A percentile compares a stretch with the other conserved stretches of the same genome.
phyloP scores from a whole-genome alignment of 176 grass and related monocot species.

The Eremochloa ophiuroides region DNA sequence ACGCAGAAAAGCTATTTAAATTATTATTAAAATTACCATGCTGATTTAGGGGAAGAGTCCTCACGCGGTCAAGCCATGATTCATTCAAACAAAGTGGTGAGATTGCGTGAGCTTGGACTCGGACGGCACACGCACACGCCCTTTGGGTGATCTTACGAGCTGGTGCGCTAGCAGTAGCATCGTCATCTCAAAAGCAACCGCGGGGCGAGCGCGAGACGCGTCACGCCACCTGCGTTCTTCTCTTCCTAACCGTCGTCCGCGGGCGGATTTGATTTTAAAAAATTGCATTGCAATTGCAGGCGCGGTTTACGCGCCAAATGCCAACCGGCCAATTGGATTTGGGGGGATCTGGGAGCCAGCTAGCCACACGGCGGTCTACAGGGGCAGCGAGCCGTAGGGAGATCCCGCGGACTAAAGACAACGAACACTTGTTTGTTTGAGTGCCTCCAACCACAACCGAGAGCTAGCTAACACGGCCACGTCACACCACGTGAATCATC shows the following conservation, averaged over 20 bases:
- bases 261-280: background rate
- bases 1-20: no score
- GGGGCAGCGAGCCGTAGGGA: background rate
- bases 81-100: background rate
- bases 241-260: no score
- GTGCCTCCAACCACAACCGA: background rate
- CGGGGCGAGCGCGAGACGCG: background rate
- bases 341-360: no score
- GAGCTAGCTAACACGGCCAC: background rate
- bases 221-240: slow-evolving; percentile 1
- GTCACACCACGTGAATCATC: slow-evolving; percentile 30
- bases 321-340: no score
- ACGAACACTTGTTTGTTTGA: background rate
- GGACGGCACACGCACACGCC: background rate
- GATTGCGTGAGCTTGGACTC: background rate
- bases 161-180: background rate
- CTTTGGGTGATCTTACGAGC: background rate
- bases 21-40: no score
- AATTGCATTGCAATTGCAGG: no score
- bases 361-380: background rate
- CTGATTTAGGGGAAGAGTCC: background rate
- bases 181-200: background rate
- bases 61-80: background rate
- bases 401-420: background rate
- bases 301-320: background rate